Evolutionary conservation across 1,284 basidiomycete genomes (phyloP).

Genomic region (Microstroma glucosiphilum): DNA sequence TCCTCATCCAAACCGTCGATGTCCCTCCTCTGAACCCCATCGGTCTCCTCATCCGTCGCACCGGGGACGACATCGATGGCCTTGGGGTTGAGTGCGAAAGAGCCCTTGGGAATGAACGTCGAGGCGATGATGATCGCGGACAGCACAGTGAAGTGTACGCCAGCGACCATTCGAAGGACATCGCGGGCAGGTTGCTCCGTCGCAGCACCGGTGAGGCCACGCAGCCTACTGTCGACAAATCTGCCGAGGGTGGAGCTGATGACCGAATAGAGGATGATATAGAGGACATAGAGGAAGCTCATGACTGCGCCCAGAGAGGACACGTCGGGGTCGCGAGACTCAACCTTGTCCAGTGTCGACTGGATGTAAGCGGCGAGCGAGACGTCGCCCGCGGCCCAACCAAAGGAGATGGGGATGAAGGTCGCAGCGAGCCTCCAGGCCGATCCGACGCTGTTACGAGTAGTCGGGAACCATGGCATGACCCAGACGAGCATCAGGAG

Average conservation of each 20-base stretch:
- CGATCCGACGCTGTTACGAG: too few relatives aligned
- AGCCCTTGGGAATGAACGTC: constrained; percentile 49
- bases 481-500: constrained; percentile 51
- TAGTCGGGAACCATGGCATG: constrained; percentile 12
- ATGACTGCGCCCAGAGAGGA: constrained; percentile 51
- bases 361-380: too few relatives aligned
- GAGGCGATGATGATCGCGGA: constrained; percentile 48
- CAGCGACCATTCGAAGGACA: constrained; percentile 43
- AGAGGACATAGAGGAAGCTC: constrained; percentile 46
- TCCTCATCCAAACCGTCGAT: too few relatives aligned
- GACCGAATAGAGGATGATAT: constrained; percentile 47
- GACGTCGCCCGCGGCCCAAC: too few relatives aligned
- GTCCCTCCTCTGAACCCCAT: too few relatives aligned
- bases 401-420: too few relatives aligned
- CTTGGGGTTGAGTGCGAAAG: constrained; percentile 7
- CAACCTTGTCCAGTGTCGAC: constrained; percentile 25
- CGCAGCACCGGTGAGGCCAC: constrained; percentile 20
- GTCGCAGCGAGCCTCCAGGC: too few relatives aligned
- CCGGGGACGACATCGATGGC: too few relatives aligned
- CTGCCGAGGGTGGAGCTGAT: constrained; percentile 50
- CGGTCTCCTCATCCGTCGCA: too few relatives aligned
- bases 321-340: constrained; percentile 46
- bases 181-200: constrained; percentile 29
- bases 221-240: constrained; percentile 45
- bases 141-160: constrained; percentile 50